Percentiles rank a stretch among this genome's conserved stretches.
phyloP scores from a whole-genome alignment of 495 filamentous ascomycete species.

The Gamarada debralockiae region DNA sequence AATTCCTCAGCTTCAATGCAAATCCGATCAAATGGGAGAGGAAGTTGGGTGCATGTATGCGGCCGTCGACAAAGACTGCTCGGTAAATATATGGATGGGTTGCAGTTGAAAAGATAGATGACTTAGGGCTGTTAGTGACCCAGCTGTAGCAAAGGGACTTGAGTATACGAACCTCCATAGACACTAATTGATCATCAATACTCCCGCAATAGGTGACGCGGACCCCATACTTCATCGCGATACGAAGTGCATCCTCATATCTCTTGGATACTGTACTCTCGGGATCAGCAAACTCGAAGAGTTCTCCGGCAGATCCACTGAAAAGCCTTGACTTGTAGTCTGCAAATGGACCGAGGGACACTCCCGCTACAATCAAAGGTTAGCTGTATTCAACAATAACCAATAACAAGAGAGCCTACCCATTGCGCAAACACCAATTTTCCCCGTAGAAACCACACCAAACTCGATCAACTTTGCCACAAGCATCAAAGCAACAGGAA shows the following conservation, averaged over 20 bases:
- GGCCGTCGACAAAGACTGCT: conserved; percentile 90
- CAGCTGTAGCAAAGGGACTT: not conserved
- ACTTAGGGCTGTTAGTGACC: conserved; percentile 38
- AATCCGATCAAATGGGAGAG: conserved; percentile 92
- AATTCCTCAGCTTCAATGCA: conserved; percentile 85
- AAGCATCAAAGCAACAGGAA: conserved; percentile 91
- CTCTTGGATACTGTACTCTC: conserved; percentile 77
- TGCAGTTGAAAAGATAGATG: conserved; percentile 76
- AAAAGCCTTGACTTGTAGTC: conserved; percentile 80
- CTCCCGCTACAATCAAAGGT: conserved; percentile 55
- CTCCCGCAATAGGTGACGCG: conserved; percentile 84
- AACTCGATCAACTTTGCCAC: conserved; percentile 83
- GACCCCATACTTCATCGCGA: conserved; percentile 70
- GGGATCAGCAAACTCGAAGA: conserved; percentile 85
- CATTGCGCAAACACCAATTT: conserved; percentile 85
- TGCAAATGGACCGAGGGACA: conserved; percentile 87
- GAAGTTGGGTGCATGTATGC: conserved; percentile 90
- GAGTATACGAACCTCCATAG: conserved; percentile 62
- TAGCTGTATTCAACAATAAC: not conserved
- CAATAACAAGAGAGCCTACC: conserved; percentile 30
- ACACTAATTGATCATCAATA: conserved; percentile 95
- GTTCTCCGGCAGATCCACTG: conserved; percentile 81
- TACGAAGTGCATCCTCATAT: conserved; percentile 71
- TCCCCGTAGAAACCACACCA: conserved; percentile 63
- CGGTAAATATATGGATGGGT: conserved; percentile 90